Evolutionary conservation across 805 yeast species (phyloP), one percentile per base, ranked within the genome.

Genomic region (Huiozyma sinensis): DNA sequence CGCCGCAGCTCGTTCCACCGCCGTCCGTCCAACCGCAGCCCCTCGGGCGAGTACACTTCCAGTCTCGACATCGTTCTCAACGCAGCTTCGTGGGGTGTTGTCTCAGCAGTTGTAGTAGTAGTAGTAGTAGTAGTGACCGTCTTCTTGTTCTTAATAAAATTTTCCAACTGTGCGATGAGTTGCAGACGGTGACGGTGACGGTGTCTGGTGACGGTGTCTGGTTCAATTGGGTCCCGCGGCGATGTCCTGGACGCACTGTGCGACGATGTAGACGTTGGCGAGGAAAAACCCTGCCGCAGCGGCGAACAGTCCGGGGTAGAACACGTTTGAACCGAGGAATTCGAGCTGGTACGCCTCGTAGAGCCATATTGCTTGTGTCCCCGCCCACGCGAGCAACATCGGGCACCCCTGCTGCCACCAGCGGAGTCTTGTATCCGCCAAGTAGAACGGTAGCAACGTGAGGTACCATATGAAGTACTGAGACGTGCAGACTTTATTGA

Each of bases 391-490:
- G 0, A 58, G 45, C 1, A 77, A 47, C 35, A 74, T 66, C 0
- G 62, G 10, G 0, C 69, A 2, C 1, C 83, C 84, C 41, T 62
- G 65, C 7, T 39, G 40, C 40, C 59, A 48, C 17, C 44, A 41
- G 0, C 65, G 46, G 1, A 72, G 50, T 2, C 54, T 59, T 0
- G 86, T 69, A 7, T 65, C 57, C 2, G 80, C 68, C 6, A 87
- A 58, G 54, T 68, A 81, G 44, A 84, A 76, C 1, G 98, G 97
- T 37, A 90, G 61, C 50, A 89, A 77, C 10, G 88, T 83, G 53
- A 92, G 65, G 56, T 83, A 92, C 98, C 98, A 92, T 49, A 90
- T 77, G 63, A 92, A 92, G 64, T 92, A 92, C 66, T 92, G 98
- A 1, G 96, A 86, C 0, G 98, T 92, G 55, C 87, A 80, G 24